These are phyloP conservation scores for Ochetophila trinervis DNA, from an alignment of 306 rosid species.

Conservation along the genomic window DNA sequence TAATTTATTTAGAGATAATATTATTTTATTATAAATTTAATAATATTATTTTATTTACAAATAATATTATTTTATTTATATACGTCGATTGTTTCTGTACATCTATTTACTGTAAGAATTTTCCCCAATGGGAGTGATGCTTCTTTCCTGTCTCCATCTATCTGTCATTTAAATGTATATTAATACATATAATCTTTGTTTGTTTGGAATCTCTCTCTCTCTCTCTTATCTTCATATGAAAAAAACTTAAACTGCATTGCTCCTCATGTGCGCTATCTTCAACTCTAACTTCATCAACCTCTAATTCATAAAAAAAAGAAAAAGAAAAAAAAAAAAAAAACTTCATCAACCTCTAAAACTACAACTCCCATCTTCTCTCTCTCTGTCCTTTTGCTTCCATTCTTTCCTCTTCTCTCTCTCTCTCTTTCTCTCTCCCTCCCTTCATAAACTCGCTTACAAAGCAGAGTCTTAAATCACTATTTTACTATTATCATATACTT, in stretches of 20 bases:
- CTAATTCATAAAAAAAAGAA: too few relatives aligned
- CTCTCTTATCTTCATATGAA: conserved; percentile 23
- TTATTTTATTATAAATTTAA: too few relatives aligned
- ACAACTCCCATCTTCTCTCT: too few relatives aligned
- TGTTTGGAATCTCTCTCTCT: not conserved
- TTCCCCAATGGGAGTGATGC: not conserved
- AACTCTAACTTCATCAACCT: conserved; percentile 44
- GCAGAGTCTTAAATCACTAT: conserved; percentile 2
- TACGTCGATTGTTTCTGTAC: too few relatives aligned
- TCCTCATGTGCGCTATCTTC: conserved; percentile 39
- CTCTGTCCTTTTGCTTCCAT: too few relatives aligned
- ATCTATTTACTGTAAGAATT: too few relatives aligned
- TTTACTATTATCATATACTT: not conserved
- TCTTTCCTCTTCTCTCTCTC: conserved; percentile 24
- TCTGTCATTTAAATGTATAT: not conserved
- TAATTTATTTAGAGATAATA: too few relatives aligned
- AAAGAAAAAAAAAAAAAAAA: too few relatives aligned
- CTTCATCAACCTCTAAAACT: conserved; percentile 51
- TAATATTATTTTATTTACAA: too few relatives aligned
- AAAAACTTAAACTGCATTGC: conserved; percentile 28
- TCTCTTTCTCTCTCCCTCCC: conserved; percentile 29
- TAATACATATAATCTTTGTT: too few relatives aligned
- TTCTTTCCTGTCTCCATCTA: conserved; percentile 13
- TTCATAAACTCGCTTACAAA: conserved; percentile 12
- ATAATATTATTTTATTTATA: too few relatives aligned